Evolutionary conservation across 805 yeast genomes (phyloP).

Genomic region (Suhomyces pyralidae): DNA sequence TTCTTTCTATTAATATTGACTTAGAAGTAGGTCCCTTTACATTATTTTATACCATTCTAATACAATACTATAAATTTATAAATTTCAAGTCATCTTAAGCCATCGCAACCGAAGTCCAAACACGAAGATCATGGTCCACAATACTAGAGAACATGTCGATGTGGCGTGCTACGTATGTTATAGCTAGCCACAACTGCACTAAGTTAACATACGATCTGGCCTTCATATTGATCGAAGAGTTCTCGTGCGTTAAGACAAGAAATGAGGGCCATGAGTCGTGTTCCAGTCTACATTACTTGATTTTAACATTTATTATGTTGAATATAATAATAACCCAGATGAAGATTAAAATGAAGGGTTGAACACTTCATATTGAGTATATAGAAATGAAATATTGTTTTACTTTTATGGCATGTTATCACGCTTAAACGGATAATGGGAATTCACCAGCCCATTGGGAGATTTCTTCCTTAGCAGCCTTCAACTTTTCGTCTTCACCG

Average conservation of each 20-base stretch:
- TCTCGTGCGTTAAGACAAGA: too few relatives aligned
- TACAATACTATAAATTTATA: background rate
- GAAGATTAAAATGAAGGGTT: slow-evolving; percentile 4
- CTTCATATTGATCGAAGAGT: too few relatives aligned
- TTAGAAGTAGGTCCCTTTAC: background rate
- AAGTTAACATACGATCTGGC: too few relatives aligned
- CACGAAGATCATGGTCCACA: too few relatives aligned
- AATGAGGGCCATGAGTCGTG: too few relatives aligned
- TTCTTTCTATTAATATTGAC: background rate
- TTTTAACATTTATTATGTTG: slow-evolving; percentile 3
- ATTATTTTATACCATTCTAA: background rate
- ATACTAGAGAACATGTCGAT: too few relatives aligned
- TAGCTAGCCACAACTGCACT: too few relatives aligned
- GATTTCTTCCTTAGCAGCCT: slow-evolving; percentile 70
- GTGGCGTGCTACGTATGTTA: too few relatives aligned
- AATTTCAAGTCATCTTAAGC: background rate
- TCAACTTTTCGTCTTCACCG: slow-evolving; percentile 64
- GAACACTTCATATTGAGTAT: slow-evolving; percentile 4
- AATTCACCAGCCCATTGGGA: slow-evolving; percentile 87
- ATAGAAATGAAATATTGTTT: slow-evolving; percentile 7
- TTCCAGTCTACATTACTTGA: background rate
- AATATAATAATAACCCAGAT: slow-evolving; percentile 6
- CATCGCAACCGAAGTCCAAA: background rate
- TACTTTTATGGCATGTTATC: background rate
- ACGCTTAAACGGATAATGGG: slow-evolving; percentile 49